These are phyloP conservation scores for Pythium myriotylum DNA, from an alignment of 352 stramenopile genomes.

Conservation along the genomic window DNA sequence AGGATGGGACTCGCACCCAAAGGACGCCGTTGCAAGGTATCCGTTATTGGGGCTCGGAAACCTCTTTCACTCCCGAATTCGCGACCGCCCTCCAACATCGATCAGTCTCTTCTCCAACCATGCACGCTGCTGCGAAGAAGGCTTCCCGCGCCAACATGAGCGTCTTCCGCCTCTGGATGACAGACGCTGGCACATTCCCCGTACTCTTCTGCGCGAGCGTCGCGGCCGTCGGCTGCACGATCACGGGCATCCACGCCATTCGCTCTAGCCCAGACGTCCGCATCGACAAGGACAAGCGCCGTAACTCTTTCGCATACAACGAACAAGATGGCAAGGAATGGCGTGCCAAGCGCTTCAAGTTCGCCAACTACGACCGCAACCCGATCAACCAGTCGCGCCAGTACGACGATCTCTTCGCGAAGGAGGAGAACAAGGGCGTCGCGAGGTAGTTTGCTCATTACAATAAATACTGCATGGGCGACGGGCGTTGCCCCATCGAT, in stretches of 20 bases:
- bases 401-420: constrained; percentile 51
- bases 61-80: constrained; percentile 28
- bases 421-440: constrained; percentile 55
- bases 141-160: constrained; percentile 36
- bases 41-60: not conserved
- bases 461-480: not conserved
- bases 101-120: constrained; percentile 1
- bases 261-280: constrained; percentile 40
- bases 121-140: constrained; percentile 23
- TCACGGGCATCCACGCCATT: constrained; percentile 35
- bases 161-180: constrained; percentile 55
- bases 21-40: not conserved
- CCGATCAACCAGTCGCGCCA: constrained; percentile 68
- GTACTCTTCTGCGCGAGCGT: constrained; percentile 44
- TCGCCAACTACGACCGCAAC: constrained; percentile 55
- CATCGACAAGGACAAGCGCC: constrained; percentile 44
- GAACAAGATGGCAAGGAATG: constrained; percentile 36
- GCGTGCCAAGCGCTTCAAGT: constrained; percentile 47
- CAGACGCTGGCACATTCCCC: constrained; percentile 49
- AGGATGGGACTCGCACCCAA: too few species aligned
- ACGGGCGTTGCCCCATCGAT: not conserved
- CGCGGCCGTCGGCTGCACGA: constrained; percentile 33
- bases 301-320: constrained; percentile 40
- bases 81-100: constrained; percentile 19
- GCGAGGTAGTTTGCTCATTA: constrained; percentile 27